Evolutionary conservation across 768 basidiomycete genomes (phyloP), one percentile per base, ranked within the genome.

Genomic region (Tylopilus balloui): DNA sequence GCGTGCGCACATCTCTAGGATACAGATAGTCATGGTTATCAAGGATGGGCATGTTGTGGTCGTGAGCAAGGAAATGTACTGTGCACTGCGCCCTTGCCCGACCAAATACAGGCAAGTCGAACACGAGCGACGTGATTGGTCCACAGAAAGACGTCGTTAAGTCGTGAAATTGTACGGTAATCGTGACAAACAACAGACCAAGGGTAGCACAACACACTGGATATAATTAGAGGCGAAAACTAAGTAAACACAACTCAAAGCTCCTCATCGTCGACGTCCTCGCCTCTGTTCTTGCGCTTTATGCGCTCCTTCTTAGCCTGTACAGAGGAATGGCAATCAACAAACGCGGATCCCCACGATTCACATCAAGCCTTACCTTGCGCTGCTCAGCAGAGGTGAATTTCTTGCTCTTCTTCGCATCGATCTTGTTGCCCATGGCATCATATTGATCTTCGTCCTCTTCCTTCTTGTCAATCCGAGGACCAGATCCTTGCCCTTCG

Each of bases 391-490:
- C 66, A 23, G 93, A 74, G 12, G 85, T 84, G 55, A 91, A 59
- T 78, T 95, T 95, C 81, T 91, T 93, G 61, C 67, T 60, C 81
- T 95, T 94, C 73, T 84, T 88, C 58, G 35, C 69, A 54, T 89
- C 88, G 56, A 93, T 73, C 84, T 93, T 94, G 88, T 97, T 97
- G 52, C 95, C 95, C 88, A 99, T 90, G 20, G 96, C 96, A 68
- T 99, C 96, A 66, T 88, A 98, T 62, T 79, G 73, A 34, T 82
- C 92, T 42, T 94, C 91, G 54, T 96, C 94, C 59, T 91, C 91
- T 6, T 81, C 88, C 64, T 81, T 81, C 83, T 92, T 88, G 80
- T 96, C 96, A 61, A 99, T 98, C 50, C 94, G 84, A 37, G 92
- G 70, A 11, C 95, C 95, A 17, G 92, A 78, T 48, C 96, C 96